Conservation (phyloP, 345 rosid genomes). For the Carallia pectinifolia region DNA sequence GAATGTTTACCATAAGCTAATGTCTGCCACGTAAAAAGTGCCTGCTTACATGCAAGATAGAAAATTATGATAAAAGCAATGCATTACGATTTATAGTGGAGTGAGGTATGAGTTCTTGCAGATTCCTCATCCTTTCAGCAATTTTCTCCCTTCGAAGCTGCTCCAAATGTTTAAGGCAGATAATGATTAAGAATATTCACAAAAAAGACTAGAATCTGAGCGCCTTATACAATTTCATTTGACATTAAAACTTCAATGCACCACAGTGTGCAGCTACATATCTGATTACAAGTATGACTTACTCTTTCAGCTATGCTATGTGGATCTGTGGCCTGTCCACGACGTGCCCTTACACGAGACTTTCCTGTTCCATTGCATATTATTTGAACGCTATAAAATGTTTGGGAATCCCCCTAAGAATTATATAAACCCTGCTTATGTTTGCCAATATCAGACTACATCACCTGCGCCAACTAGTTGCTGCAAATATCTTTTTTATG, state of each 20-base stretch:
- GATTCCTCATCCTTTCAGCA: constrained; percentile 27
- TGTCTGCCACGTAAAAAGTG: too few relatives aligned
- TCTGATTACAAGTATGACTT: not conserved
- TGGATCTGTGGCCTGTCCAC: constrained; percentile 30
- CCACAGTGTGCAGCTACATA: not conserved
- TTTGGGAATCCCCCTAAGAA: not conserved
- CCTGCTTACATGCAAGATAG: not conserved
- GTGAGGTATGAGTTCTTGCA: constrained; percentile 25
- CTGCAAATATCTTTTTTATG: not conserved
- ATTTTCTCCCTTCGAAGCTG: constrained; percentile 27
- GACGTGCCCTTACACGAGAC: constrained; percentile 36
- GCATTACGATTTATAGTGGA: not conserved
- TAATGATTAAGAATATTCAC: not conserved
- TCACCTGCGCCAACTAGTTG: constrained; percentile 24
- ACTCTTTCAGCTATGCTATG: constrained; percentile 30
- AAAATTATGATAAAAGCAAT: not conserved
- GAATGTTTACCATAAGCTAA: not conserved
- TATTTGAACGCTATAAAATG: too few relatives aligned
- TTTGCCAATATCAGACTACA: constrained; percentile 25
- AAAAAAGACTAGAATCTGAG: not conserved
- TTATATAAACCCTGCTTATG: constrained; percentile 3
- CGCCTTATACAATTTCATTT: not conserved
- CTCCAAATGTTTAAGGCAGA: not conserved
- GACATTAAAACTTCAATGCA: not conserved
- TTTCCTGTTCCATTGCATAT: constrained; percentile 32